Base-by-base conservation (phyloP, 208 protist genomes). In the Plasmodiophora brassicae region DNA sequence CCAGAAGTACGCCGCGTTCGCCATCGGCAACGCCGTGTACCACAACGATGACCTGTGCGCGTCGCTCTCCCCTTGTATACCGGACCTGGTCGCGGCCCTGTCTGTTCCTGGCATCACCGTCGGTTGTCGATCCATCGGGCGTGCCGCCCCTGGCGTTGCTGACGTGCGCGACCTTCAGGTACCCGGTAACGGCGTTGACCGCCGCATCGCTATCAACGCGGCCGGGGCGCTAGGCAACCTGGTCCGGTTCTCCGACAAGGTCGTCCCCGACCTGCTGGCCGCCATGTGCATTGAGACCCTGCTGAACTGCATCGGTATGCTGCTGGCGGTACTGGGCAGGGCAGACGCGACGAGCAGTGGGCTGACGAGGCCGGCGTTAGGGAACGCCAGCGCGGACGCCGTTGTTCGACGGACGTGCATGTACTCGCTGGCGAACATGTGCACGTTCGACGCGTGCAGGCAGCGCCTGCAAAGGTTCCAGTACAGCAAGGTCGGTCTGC, bases 11-110 rank as follows among this genome's bases (percentile, higher is more conserved):
- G 85, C 85, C 41, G 43, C 41, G 46, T 88, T 65, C 22, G 46
- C 85, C 10, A 10, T 88, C 45, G 45, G 41, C 14, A 88, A 88
- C 57, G 85, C 85, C 8, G 20, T 88, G 39, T 88, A 72, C 50
- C 50, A 57, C 25, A 57, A 57, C 25, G 50, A 57, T 25, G 50
- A 57, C 20, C 50, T 57, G 25, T 57, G 50, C 50, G 50, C 14
- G 50, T 14, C 50, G 50, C 25, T 57, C 14, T 57, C 50, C 25
- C 50, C 50, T 57, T 57, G 50, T 25, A 57, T 57, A 28, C 20
- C 20, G 25, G 20, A 57, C 20, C 25, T 57, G 25, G 25, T 57
- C 50, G 25, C 20, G 50, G 14, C 50, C 14, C 25, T 57, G 25
- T 57, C 50, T 14, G 50, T 25, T 14, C 14, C n/a, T n/a, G n/a